Evolutionary conservation across 1,139 yeast species (phyloP), one percentile per base, ranked within the genome.

Genomic region (Blastobotrys buckinghamii): DNA sequence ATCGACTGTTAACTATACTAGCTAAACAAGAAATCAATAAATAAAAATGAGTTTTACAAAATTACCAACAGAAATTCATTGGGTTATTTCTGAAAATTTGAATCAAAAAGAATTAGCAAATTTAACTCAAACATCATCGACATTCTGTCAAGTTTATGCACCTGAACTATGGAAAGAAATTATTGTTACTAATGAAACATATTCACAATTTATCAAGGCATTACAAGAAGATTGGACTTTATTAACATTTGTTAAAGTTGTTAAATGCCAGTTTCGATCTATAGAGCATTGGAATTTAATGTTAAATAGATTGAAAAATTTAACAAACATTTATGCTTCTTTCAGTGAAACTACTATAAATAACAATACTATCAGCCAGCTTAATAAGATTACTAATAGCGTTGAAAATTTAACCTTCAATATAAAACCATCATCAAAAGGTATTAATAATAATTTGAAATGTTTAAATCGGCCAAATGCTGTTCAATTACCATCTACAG

Each of bases 61-160:
- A 12, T 22, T 40, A 40, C 43, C 43, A 12, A 40, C 43, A 8
- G 43, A 40, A 20, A 39, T 39, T 7, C 42, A 39, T 32, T 39
- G 42, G 42, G 16, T n/a, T 20, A 32, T 39, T 20, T 7, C 42
- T 3, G 6, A n/a, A 19, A 4, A 39, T 19, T 32, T 39, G 6
- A 32, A 39, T 12, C 30, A 39, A n/a, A 4, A 22, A 17, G 32
- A 6, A 13, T 30, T 39, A 12, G 42, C 33, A 10, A 16, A 22
- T 9, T 17, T 39, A 9, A 26, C 42, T 15, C 19, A 20, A 26
- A 32, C 15, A 22, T 39, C 42, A 10, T 10, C 13, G n/a, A 19
- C 19, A 17, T 19, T 39, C 15, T 39, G 16, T 24, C 16, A 39
- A 22, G 19, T 26, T 16, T 39, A 39, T n/a, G 42, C 42, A n/a